A percentile compares a stretch with the other conserved stretches of the same genome.
phyloP scores from a whole-genome alignment of 2,329 filamentous ascomycete genomes.

The Colletotrichum scovillei region DNA sequence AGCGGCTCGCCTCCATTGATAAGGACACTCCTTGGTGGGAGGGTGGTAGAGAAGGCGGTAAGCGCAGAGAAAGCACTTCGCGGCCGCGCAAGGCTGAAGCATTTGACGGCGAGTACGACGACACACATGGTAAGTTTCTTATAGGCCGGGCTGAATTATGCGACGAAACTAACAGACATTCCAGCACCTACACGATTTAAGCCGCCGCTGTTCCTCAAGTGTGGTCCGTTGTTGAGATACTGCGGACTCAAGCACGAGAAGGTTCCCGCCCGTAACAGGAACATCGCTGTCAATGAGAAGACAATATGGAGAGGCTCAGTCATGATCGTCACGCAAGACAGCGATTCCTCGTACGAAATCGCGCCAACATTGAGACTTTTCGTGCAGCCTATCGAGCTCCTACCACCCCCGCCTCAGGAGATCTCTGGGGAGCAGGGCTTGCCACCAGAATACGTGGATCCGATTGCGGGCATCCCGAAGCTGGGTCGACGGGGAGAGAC shows the following conservation, averaged over 20 bases:
- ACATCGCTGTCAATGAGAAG: conserved; percentile 59
- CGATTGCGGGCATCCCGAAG: conserved; percentile 88
- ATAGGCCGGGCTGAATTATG: not conserved
- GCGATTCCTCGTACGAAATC: conserved; percentile 83
- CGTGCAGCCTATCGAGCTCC: conserved; percentile 83
- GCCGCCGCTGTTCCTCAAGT: conserved; percentile 86
- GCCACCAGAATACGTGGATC: conserved; percentile 86
- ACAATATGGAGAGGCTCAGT: conserved; percentile 94
- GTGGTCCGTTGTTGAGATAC: conserved; percentile 90
- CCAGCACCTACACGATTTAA: conserved; percentile 79
- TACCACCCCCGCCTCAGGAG: conserved; percentile 81
- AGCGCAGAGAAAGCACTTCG: conserved; percentile 58
- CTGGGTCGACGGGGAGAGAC: conserved; percentile 86
- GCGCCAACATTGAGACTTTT: conserved; percentile 86
- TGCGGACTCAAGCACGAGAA: conserved; percentile 81
- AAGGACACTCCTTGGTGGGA: conserved; percentile 83
- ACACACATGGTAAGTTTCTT: conserved; percentile 63
- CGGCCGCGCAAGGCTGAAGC: conserved; percentile 68
- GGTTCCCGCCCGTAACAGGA: conserved; percentile 50
- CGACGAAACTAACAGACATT: not conserved
- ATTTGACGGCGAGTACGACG: conserved; percentile 76
- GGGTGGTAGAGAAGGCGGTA: conserved; percentile 71
- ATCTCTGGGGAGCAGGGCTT: conserved; percentile 73
- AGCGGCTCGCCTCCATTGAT: conserved; percentile 50
- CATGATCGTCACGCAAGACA: conserved; percentile 94